Conservation (phyloP, 1,284 basidiomycete genomes). For the Cryptococcus hybrid region DNA sequence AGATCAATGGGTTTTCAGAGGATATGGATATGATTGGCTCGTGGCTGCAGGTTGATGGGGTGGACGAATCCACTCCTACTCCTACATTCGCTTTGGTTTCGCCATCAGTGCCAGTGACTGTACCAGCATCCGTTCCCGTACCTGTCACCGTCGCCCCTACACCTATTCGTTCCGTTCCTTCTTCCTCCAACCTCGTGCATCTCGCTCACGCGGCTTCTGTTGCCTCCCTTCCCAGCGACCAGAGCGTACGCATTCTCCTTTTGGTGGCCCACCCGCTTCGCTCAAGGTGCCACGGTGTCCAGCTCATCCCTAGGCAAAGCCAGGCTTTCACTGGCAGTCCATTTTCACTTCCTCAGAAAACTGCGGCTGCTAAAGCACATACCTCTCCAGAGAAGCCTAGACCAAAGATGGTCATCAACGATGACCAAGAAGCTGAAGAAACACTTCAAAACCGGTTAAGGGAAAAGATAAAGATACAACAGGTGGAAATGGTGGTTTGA, state of each 20-base stretch:
- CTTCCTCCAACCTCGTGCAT: constrained; percentile 7
- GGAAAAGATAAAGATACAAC: background rate
- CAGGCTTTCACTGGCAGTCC: constrained; percentile 30
- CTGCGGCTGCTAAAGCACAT: constrained; percentile 5
- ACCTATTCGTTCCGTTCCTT: constrained; percentile 13
- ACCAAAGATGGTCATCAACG: constrained; percentile 28
- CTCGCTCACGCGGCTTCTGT: constrained; percentile 10
- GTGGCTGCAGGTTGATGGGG: constrained; percentile 8
- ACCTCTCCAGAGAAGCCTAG: constrained; percentile 3
- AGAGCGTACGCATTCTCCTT: constrained; percentile 22
- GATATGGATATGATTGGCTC: constrained; percentile 25
- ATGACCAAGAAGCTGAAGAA: constrained; percentile 14
- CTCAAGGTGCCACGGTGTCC: constrained; percentile 8
- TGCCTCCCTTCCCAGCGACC: constrained; percentile 6
- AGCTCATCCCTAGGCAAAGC: constrained; percentile 13
- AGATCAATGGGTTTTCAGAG: constrained; percentile 14
- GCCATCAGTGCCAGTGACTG: background rate
- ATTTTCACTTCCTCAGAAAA: constrained; percentile 21
- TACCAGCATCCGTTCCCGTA: constrained; percentile 3
- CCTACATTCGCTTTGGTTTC: background rate
- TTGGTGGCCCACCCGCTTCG: constrained; percentile 45
- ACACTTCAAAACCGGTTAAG: background rate
- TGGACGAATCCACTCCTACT: background rate
- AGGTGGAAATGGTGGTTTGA: background rate
- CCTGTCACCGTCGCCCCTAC: constrained; percentile 10